Conservation (phyloP, 2,329 filamentous ascomycete species). For the Diplodia scrobiculata region DNA sequence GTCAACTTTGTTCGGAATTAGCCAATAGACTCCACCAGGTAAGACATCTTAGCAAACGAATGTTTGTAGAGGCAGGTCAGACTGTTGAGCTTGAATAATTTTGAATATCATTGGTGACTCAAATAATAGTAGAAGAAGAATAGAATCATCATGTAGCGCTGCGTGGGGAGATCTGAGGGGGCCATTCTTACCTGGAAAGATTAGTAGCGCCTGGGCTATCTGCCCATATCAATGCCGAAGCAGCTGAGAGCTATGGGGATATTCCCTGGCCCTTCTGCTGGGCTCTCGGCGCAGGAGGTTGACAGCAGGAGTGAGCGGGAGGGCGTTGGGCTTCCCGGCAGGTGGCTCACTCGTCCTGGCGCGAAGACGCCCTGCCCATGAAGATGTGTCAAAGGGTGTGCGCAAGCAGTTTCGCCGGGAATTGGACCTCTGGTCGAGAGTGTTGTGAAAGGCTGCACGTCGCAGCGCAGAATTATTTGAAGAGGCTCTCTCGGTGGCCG, state of each 20-base stretch:
- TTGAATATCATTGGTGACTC: slow-evolving; percentile 43
- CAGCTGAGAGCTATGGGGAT: neutral
- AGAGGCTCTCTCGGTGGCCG: slow-evolving; percentile 26
- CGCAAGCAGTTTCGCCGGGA: too few species aligned
- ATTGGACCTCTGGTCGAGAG: neutral
- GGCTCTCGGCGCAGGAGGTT: too few species aligned
- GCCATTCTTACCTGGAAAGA: slow-evolving; percentile 33
- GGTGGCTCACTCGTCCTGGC: neutral
- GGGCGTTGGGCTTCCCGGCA: neutral
- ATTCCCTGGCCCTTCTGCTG: neutral
- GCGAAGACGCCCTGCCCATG: neutral
- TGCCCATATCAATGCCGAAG: neutral
- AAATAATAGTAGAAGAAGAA: slow-evolving; percentile 43
- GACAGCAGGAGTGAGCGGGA: too few species aligned
- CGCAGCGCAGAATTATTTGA: slow-evolving; percentile 20
- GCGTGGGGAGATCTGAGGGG: slow-evolving; percentile 11
- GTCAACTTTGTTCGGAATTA: neutral
- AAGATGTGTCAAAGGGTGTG: neutral
- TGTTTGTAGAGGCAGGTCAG: slow-evolving; percentile 43
- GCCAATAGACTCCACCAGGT: neutral
- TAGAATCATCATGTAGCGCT: slow-evolving; percentile 31
- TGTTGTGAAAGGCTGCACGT: neutral
- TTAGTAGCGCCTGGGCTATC: neutral
- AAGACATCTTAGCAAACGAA: neutral
- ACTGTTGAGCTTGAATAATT: slow-evolving; percentile 58